phyloP scores from a whole-genome alignment of 345 rosid genomes.

The Linum lewisii region DNA sequence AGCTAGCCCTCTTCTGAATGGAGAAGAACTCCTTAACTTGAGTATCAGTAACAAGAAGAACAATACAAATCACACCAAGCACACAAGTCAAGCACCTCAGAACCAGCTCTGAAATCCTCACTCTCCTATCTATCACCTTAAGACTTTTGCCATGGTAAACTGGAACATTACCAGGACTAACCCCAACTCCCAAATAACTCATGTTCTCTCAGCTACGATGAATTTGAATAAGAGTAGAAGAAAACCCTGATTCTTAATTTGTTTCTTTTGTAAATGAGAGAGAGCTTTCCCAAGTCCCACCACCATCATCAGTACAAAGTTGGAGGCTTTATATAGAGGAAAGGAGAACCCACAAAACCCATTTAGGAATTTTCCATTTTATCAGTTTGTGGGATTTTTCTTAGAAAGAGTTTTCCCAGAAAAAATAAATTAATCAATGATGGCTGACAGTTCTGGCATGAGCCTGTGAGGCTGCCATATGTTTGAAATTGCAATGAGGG shows the following conservation, averaged over 20 bases:
- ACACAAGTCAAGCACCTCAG: constrained; percentile 59
- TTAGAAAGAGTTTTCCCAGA: background rate
- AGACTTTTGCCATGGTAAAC: constrained; percentile 37
- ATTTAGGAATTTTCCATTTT: background rate
- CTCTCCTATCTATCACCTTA: constrained; percentile 58
- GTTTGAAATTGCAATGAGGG: constrained; percentile 10
- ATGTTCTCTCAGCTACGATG: constrained; percentile 18
- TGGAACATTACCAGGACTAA: constrained; percentile 55
- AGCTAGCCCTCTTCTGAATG: constrained; percentile 59
- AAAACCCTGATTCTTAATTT: no score
- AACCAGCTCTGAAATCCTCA: constrained; percentile 60
- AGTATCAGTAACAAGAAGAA: constrained; percentile 61
- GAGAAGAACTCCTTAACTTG: constrained; percentile 67
- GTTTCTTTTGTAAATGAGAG: no score
- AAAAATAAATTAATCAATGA: background rate
- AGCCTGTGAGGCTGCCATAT: constrained; percentile 19
- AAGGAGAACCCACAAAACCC: background rate
- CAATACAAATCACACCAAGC: constrained; percentile 43
- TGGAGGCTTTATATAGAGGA: background rate
- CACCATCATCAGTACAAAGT: no score
- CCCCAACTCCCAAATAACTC: constrained; percentile 56
- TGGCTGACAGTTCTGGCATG: background rate
- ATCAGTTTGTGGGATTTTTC: background rate
- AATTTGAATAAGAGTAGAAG: background rate
- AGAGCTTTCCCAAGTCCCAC: no score